Conservation (phyloP, 2,329 filamentous ascomycete species). For the Thelonectria rubi region DNA sequence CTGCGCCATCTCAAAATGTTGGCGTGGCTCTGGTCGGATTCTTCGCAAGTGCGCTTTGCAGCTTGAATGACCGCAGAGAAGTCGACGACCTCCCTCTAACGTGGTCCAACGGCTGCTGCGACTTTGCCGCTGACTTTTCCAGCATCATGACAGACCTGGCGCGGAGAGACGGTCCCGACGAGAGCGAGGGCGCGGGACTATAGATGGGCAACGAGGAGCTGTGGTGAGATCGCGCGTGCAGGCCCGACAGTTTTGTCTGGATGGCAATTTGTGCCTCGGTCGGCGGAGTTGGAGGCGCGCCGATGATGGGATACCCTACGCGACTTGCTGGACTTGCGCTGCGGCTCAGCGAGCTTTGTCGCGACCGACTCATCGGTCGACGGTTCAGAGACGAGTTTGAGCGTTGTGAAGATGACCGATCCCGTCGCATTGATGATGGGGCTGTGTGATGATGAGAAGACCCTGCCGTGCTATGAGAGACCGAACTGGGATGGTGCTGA, state of each 20-base stretch:
- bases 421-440: slow-evolving; percentile 12
- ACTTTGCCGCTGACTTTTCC: slow-evolving; percentile 14
- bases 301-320: neutral
- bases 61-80: slow-evolving; percentile 30
- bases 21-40: slow-evolving; percentile 4
- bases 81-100: slow-evolving; percentile 21
- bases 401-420: neutral
- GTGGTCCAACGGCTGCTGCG: slow-evolving; percentile 5
- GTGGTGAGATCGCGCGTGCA: slow-evolving; percentile 22
- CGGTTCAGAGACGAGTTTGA: slow-evolving; percentile 6
- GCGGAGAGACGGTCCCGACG: neutral
- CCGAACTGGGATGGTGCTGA: neutral
- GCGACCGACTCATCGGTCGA: slow-evolving; percentile 1
- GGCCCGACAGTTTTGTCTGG: slow-evolving; percentile 10
- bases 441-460: neutral
- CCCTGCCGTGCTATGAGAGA: neutral
- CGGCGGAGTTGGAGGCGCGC: slow-evolving; percentile 2
- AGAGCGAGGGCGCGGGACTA: slow-evolving; percentile 10
- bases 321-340: slow-evolving; percentile 14
- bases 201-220: slow-evolving; percentile 12
- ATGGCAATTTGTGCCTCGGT: slow-evolving; percentile 13
- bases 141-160: slow-evolving; percentile 16
- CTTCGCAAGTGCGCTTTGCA: slow-evolving; percentile 29
- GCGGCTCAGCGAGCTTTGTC: slow-evolving; percentile 22
- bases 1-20: neutral